Evolutionary conservation across 2,329 filamentous ascomycete species (phyloP).

Genomic region (Scytalidium sp.): DNA sequence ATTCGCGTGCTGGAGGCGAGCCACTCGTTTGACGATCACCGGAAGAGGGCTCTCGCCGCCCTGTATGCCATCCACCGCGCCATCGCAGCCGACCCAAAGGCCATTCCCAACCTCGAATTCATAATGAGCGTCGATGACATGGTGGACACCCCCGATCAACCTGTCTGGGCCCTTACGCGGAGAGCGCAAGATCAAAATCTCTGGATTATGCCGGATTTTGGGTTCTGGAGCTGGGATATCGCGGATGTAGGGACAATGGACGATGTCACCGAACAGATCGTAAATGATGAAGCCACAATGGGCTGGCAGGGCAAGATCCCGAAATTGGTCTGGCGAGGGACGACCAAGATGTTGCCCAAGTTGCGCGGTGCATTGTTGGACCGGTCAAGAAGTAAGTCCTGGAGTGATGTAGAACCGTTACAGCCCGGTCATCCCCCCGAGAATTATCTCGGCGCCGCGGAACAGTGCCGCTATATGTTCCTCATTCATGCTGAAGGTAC

Average conservation of each 20-base stretch:
- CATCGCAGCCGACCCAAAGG: slow-evolving; percentile 27
- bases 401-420: slow-evolving; percentile 37
- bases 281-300: too few relatives aligned
- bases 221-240: slow-evolving; percentile 30
- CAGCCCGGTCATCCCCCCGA: too few relatives aligned
- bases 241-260: slow-evolving; percentile 18
- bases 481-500: too few relatives aligned
- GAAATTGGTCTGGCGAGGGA: slow-evolving; percentile 24
- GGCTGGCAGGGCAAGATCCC: slow-evolving; percentile 14
- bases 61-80: slow-evolving; percentile 33
- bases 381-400: slow-evolving; percentile 24
- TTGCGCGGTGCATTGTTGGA: slow-evolving; percentile 27
- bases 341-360: slow-evolving; percentile 22
- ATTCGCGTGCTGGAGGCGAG: not conserved
- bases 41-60: too few relatives aligned
- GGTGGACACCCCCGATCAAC: slow-evolving; percentile 7
- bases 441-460: too few relatives aligned
- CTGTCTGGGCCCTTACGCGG: slow-evolving; percentile 19
- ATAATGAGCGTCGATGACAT: slow-evolving; percentile 26
- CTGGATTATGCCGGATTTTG: slow-evolving; percentile 34
- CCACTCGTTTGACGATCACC: slow-evolving; percentile 23
- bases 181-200: slow-evolving; percentile 14
- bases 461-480: too few relatives aligned
- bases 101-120: slow-evolving; percentile 35
- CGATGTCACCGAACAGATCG: slow-evolving; percentile 2